These are phyloP conservation scores for Hirschioporus abietinus DNA, from an alignment of 768 basidiomycete genomes.

Conservation along the genomic window DNA sequence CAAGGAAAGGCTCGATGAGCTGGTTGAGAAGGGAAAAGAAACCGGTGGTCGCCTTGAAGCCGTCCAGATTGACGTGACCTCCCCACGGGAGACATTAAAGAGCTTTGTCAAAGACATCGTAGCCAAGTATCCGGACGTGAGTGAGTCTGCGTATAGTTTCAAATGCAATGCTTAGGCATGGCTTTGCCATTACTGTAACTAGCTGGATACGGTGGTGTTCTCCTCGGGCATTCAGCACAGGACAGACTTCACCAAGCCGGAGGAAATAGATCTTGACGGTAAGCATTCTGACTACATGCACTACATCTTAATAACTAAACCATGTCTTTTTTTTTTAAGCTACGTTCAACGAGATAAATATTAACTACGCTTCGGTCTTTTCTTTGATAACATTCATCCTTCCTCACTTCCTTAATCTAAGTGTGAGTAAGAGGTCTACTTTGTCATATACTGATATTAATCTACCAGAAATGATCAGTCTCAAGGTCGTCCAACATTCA, in stretches of 20 bases:
- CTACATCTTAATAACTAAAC: not conserved
- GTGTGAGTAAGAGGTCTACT: conserved; percentile 28
- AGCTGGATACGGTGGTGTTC: conserved; percentile 55
- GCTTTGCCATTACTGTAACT: not conserved
- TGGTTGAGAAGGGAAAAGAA: conserved; percentile 25
- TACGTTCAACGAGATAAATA: conserved; percentile 37
- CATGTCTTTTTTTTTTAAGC: conserved; percentile 19
- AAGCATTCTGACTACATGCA: conserved; percentile 13
- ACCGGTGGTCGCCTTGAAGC: conserved; percentile 31
- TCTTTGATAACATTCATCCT: conserved; percentile 42
- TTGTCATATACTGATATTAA: not conserved
- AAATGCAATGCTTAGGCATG: not conserved
- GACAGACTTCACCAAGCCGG: conserved; percentile 38
- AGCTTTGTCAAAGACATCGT: conserved; percentile 35
- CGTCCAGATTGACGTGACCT: conserved; percentile 38
- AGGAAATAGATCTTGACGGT: conserved; percentile 38
- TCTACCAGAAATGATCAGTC: conserved; percentile 25
- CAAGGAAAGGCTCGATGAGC: conserved; percentile 46
- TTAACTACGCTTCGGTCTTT: conserved; percentile 51
- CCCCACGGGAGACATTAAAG: conserved; percentile 33
- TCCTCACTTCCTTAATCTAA: conserved; percentile 51
- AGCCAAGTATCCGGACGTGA: conserved; percentile 43
- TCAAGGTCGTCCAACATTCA: conserved; percentile 40
- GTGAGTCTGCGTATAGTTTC: conserved; percentile 11
- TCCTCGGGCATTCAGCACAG: conserved; percentile 50